Evolutionary conservation across 495 filamentous ascomycete species (phyloP), one percentile per base, ranked within the genome.

Genomic region (Talaromyces adpressus): DNA sequence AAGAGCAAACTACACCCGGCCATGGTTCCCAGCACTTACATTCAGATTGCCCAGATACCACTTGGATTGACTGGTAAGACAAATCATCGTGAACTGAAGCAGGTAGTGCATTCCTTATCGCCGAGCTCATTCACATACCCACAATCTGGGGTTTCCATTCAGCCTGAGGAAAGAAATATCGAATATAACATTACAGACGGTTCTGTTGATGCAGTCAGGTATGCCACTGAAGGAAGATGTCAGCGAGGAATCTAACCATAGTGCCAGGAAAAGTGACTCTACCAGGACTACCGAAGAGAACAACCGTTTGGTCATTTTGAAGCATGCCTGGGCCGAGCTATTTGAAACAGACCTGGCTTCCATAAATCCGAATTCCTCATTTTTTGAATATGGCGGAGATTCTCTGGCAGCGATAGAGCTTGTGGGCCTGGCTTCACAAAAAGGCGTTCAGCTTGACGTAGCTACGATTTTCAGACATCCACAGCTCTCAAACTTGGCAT

Each of bases 331-430:
- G 32, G 32, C 32, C 1, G 32, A 36, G 8, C 32, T 36, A 3
- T 36, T 36, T 36, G 32, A 36, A 6, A 36, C 9, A 36, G 32
- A 36, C 32, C 6, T 36, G 32, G 11, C 8, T 36, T 36, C 9
- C 8, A 36, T 36, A 36, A 36, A 36, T 36, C 32, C 32, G 7
- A 36, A 3, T 36, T 36, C 32, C 3, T 36, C 32, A 4, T 84
- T 85, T 70, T 84, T 84, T 58, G 71, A 72, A 1, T 68, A 83
- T 16, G 82, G 82, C 52, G 83, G 82, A 39, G 81, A 84, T 60
- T 85, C 83, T 1, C 77, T 84, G 57, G 72, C 75, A 16, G 81
- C 82, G 7, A 84, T 85, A 72, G 77, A 77, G 29, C 74, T 84
- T 3, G 81, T 84, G 4, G 47, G 64, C 6, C 27, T 45, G 0